Evolutionary conservation across 139 green algal species (phyloP).

Genomic region (Chlamydomonas asymmetrica): DNA sequence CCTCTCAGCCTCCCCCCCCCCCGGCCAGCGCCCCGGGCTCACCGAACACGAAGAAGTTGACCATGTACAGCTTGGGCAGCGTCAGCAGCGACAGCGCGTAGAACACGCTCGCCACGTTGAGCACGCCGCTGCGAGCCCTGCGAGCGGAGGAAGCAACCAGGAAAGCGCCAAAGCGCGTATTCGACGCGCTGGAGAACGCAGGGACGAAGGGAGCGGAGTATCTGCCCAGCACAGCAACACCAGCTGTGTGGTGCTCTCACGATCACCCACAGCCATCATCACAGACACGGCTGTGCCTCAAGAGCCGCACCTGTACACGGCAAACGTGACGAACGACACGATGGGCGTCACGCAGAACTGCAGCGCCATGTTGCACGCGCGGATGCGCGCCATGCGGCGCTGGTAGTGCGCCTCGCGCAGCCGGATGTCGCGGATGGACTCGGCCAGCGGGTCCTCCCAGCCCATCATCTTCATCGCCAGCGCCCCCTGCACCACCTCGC

Average conservation of each 20-base stretch:
- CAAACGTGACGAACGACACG: slow-evolving; percentile 73
- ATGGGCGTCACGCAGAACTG: slow-evolving; percentile 73
- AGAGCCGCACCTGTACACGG: slow-evolving; percentile 36
- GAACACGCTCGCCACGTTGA: slow-evolving; percentile 70
- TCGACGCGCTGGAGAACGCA: too few species aligned
- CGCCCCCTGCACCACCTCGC: slow-evolving; percentile 58
- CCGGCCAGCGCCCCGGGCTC: too few species aligned
- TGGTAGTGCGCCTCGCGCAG: slow-evolving; percentile 44
- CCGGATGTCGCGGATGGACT: slow-evolving; percentile 19
- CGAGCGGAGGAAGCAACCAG: neutral
- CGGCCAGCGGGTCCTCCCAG: slow-evolving; percentile 32
- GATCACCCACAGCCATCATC: neutral
- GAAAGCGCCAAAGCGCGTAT: too few species aligned
- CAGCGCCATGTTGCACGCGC: slow-evolving; percentile 68
- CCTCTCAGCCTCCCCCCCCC: neutral
- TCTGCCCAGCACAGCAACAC: too few species aligned
- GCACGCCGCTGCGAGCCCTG: slow-evolving; percentile 20
- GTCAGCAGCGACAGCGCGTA: slow-evolving; percentile 67
- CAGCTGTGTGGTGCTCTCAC: too few species aligned
- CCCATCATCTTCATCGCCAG: slow-evolving; percentile 84
- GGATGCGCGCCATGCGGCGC: slow-evolving; percentile 63
- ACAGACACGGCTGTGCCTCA: neutral
- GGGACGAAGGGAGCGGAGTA: too few species aligned
- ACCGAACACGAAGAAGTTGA: slow-evolving; percentile 63
- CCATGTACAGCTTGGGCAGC: slow-evolving; percentile 70